Conservation (phyloP, 345 rosid genomes). For the Trapa bicornis region DNA sequence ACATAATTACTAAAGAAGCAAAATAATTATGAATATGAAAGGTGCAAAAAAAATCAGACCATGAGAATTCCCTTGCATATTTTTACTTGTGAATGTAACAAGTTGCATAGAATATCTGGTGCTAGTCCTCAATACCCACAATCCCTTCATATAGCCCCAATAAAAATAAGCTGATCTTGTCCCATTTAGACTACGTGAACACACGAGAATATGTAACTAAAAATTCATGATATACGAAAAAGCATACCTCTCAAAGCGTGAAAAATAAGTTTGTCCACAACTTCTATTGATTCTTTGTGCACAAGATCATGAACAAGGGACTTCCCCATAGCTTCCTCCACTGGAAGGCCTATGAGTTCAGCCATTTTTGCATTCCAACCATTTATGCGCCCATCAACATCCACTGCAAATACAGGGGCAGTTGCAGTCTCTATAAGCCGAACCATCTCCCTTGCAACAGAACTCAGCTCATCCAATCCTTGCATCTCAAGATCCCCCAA, state of each 20-base stretch:
- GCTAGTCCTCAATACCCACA: neutral
- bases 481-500: conserved; percentile 49
- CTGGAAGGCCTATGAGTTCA: conserved; percentile 74
- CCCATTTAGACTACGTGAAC: neutral
- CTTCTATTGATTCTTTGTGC: conserved; percentile 62
- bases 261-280: conserved; percentile 56
- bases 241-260: conserved; percentile 64
- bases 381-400: conserved; percentile 59
- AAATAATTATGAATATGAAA: neutral
- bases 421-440: conserved; percentile 95
- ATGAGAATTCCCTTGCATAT: neutral
- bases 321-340: conserved; percentile 94
- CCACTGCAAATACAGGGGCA: conserved; percentile 96
- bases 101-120: neutral
- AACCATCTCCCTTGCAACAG: conserved; percentile 99
- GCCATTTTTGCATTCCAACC: conserved; percentile 97
- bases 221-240: neutral
- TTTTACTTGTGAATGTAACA: neutral
- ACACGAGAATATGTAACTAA: neutral
- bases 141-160: neutral
- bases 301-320: conserved; percentile 75
- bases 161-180: neutral
- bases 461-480: conserved; percentile 81
- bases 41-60: neutral
- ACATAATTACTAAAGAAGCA: neutral